phyloP scores from a whole-genome alignment of 202 grass and related monocot species.

The Digitaria exilis region DNA sequence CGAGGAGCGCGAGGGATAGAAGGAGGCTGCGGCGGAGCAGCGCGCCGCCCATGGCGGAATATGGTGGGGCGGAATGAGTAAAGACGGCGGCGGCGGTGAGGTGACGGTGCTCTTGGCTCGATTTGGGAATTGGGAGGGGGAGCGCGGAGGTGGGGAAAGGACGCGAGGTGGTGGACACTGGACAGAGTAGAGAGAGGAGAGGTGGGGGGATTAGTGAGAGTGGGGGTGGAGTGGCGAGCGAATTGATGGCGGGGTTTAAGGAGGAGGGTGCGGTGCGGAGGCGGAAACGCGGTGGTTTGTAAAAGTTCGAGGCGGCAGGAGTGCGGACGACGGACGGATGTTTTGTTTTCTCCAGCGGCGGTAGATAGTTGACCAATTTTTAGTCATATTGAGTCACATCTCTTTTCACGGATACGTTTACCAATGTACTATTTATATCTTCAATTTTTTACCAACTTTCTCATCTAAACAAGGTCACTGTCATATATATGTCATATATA shows the following conservation, averaged over 20 bases:
- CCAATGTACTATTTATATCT: too few relatives aligned
- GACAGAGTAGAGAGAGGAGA: background rate
- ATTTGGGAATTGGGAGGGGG: slow-evolving; percentile 30
- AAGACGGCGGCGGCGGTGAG: background rate
- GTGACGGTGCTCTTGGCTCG: slow-evolving; percentile 2
- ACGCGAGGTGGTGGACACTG: background rate
- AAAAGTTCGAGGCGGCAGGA: slow-evolving; percentile 31
- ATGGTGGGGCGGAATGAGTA: background rate
- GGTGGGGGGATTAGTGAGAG: slow-evolving; percentile 11
- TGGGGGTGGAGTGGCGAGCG: background rate
- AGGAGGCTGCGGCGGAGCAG: slow-evolving; percentile 17
- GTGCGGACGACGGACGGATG: slow-evolving; percentile 27
- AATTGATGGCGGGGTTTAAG: slow-evolving; percentile 53
- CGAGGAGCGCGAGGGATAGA: slow-evolving; percentile 6
- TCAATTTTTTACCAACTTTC: too few relatives aligned
- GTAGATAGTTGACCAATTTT: too few relatives aligned
- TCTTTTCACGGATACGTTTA: too few relatives aligned
- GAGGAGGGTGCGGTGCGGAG: background rate
- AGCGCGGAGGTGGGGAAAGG: background rate
- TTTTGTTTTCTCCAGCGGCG: background rate
- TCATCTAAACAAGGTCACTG: too few relatives aligned
- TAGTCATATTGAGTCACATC: too few relatives aligned
- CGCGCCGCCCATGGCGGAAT: slow-evolving; percentile 37
- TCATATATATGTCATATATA: too few relatives aligned
- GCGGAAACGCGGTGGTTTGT: slow-evolving; percentile 7